Conservation (phyloP, 805 yeast species). For the Candida multigemmis region DNA sequence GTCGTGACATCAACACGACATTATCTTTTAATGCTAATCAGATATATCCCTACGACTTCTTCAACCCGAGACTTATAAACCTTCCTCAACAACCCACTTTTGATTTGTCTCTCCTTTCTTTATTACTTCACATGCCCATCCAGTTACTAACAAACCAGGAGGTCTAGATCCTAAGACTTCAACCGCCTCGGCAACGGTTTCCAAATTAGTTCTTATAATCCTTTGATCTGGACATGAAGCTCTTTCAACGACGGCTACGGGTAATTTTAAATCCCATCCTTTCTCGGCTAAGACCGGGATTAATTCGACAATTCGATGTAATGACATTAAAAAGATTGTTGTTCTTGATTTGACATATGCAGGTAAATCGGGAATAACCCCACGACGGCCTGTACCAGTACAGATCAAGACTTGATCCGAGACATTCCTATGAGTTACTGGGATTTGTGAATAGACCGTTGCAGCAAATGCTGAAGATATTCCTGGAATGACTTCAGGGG, state of each 20-base stretch:
- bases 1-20: no score
- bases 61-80: no score
- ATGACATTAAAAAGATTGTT: constrained; percentile 81
- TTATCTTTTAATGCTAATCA: no score
- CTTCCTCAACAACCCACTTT: constrained; percentile 3
- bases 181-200: constrained; percentile 61
- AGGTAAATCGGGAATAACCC: constrained; percentile 72
- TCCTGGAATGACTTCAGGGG: constrained; percentile 77
- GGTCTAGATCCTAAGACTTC: constrained; percentile 80
- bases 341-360: constrained; percentile 67
- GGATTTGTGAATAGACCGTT: constrained; percentile 71
- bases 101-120: constrained; percentile 6
- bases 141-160: constrained; percentile 83
- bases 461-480: constrained; percentile 85
- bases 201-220: constrained; percentile 63
- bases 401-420: constrained; percentile 90
- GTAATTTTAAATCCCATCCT: constrained; percentile 62
- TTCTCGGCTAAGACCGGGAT: constrained; percentile 34
- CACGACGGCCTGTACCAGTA: constrained; percentile 91
- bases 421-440: constrained; percentile 87
- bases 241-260: constrained; percentile 82
- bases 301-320: constrained; percentile 63
- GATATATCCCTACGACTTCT: no score
- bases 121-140: constrained; percentile 62
- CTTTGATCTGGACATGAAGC: constrained; percentile 93